phyloP scores from a whole-genome alignment of 2,329 filamentous ascomycete genomes.

The Emmonsiellopsis sp. region DNA sequence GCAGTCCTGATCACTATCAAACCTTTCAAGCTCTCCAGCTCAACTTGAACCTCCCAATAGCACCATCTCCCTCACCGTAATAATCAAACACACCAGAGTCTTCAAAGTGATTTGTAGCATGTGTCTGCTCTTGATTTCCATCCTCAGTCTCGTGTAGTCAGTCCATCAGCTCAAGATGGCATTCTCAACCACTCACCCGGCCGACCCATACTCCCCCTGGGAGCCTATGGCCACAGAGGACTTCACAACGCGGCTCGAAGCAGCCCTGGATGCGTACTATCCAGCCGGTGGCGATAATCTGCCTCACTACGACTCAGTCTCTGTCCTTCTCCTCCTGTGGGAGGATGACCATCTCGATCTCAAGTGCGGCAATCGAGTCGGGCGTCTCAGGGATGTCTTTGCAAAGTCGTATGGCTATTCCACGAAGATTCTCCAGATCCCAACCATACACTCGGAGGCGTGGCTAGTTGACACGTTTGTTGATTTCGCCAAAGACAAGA shows the following conservation, averaged over 20 bases:
- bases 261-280: not conserved
- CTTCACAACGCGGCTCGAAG: not conserved
- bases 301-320: constrained; percentile 2
- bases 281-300: not conserved
- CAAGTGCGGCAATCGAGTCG: not conserved
- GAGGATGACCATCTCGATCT: constrained; percentile 3
- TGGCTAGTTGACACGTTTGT: not conserved
- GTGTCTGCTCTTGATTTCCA: no score
- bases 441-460: not conserved
- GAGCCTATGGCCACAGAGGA: not conserved
- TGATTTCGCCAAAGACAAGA: not conserved
- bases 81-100: no score
- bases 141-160: no score
- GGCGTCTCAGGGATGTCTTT: not conserved
- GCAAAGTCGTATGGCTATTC: not conserved
- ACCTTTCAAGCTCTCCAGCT: no score
- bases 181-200: no score
- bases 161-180: no score
- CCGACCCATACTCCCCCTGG: no score
- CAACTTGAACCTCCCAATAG: no score
- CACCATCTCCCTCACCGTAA: no score
- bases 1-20: no score
- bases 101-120: no score
- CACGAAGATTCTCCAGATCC: constrained; percentile 1
- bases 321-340: constrained; percentile 3